phyloP scores from a whole-genome alignment of 768 basidiomycete species.

The Macrolepiota albuminosa region DNA sequence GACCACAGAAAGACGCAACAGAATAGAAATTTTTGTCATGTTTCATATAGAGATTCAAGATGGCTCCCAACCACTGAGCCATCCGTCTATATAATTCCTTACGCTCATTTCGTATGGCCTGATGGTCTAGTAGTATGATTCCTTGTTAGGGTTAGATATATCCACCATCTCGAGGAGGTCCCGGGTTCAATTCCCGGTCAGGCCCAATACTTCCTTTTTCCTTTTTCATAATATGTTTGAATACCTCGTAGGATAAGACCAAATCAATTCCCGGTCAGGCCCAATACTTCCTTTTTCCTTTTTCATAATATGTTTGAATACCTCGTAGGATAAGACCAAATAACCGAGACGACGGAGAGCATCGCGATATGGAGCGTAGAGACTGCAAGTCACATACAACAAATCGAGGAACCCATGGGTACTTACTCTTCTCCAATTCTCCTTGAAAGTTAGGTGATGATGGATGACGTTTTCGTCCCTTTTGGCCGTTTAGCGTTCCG shows the following conservation, averaged over 20 bases:
- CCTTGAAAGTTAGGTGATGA: not conserved
- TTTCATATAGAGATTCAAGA: too few species aligned
- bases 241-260: not conserved
- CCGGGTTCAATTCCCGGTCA: slow-evolving; percentile 13
- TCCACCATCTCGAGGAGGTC: slow-evolving; percentile 7
- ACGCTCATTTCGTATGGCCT: not conserved
- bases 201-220: not conserved
- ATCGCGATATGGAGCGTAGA: not conserved
- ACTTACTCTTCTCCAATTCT: not conserved
- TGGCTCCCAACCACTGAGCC: too few species aligned
- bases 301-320: too few species aligned
- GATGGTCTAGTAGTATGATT: slow-evolving; percentile 4
- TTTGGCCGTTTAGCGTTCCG: too few species aligned
- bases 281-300: not conserved
- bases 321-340: not conserved
- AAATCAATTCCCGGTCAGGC: slow-evolving; percentile 12
- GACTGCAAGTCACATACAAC: not conserved
- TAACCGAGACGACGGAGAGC: not conserved
- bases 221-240: too few species aligned
- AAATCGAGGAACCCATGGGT: not conserved
- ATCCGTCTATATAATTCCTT: too few species aligned
- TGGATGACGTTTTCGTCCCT: too few species aligned
- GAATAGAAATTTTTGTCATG: too few species aligned
- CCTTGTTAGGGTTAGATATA: not conserved
- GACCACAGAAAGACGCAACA: too few species aligned